Base-by-base conservation (phyloP, 495 filamentous ascomycete genomes). In the Penicillium ucsense region DNA sequence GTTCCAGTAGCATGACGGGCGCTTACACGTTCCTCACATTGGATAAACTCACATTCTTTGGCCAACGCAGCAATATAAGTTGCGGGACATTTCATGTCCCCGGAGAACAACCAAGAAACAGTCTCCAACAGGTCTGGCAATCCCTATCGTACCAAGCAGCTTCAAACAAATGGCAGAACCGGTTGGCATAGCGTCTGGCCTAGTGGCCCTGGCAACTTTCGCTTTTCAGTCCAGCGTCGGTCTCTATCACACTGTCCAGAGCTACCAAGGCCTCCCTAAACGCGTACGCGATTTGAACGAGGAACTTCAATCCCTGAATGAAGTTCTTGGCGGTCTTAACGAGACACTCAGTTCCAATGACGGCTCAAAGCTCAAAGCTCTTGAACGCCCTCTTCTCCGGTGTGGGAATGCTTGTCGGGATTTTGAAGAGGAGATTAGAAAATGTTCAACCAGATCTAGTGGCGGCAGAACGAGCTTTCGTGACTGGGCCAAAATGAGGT, bases 221-320 rank as follows among this genome's bases (percentile, higher is more conserved):
- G 70, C 69, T 30, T 70, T 74, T 42, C 51, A 72, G 46, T 62
- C 60, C 33, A 72, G 67, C 49, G 46, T 61, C 36, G 37, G 49
- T 5, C 63, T 75, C 11, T 68, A 65, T 47, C 44, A 72, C 27
- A 60, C 56, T 7, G 56, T 74, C 29, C 44, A 59, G n/a, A 72
- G 70, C 47, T 73, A 66, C 52, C 61, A 56, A 31, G 63, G 52
- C 31, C 62, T 67, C 45, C 57, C 60, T 40, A 66, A 60, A 40
- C 56, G 49, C 32, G 62, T 72, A 29, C 64, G 66, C 38, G 64
- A 73, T 20, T 65, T 76, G 38, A 43, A 57, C 42, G 56, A 61
- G 10, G 71, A 74, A 51, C 55, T 73, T 7, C 54, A 68, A 41
- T 61, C 64, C 34, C 50, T 74, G 5, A 60, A 44, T 48, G 62